A percentile compares a stretch with the other conserved stretches of the same genome.
Evolutionary conservation across 768 basidiomycete species (phyloP).

Genomic region (Leccinum pellstonianum): DNA sequence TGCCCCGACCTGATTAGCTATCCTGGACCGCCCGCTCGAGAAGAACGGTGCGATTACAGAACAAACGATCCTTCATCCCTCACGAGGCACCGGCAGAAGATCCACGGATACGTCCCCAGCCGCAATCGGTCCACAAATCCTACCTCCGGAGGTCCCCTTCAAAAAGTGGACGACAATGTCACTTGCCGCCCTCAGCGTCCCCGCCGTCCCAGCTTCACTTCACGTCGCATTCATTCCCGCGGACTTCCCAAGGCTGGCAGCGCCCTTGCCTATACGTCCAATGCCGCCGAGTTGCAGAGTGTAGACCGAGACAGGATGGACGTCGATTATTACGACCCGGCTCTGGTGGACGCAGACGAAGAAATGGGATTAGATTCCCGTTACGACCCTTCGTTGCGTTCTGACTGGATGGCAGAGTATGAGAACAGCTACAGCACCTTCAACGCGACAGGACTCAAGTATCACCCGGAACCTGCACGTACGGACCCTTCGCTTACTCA

Average conservation of each 20-base stretch:
- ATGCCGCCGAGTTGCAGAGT: background rate
- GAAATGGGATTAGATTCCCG: constrained; percentile 6
- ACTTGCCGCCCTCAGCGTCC: background rate
- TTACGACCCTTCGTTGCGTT: constrained; percentile 8
- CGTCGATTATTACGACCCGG: background rate
- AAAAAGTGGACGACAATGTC: background rate
- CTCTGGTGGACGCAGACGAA: constrained; percentile 2
- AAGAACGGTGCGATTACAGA: constrained; percentile 18
- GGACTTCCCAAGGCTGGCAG: background rate
- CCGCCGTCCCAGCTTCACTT: background rate
- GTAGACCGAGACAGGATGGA: background rate
- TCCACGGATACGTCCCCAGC: constrained; percentile 18
- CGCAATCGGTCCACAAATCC: background rate
- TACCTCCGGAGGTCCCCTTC: background rate
- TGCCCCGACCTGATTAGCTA: constrained; percentile 14
- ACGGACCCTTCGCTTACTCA: background rate
- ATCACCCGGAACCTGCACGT: background rate
- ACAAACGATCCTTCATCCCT: constrained; percentile 29
- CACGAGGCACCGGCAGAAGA: constrained; percentile 24
- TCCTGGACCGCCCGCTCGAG: background rate
- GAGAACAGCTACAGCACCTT: constrained; percentile 9
- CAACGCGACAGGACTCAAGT: background rate
- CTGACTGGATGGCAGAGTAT: constrained; percentile 16
- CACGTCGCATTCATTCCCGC: constrained; percentile 1
- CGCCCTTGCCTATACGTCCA: background rate